phyloP scores from a whole-genome alignment of 805 yeast genomes.

The Candida yuanshanica region DNA sequence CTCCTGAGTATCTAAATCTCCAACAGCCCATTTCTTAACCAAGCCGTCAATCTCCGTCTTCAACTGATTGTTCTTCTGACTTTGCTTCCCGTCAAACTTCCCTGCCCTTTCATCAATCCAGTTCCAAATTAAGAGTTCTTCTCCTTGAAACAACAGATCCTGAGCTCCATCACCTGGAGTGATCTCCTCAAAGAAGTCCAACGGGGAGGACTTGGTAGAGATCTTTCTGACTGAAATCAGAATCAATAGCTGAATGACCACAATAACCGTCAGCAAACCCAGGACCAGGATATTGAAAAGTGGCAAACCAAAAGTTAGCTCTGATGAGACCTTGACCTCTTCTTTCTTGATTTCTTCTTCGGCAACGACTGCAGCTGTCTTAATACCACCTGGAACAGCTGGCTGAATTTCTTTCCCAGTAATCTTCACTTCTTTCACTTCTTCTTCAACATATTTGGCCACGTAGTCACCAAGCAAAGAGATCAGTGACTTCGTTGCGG shows the following conservation, averaged over 20 bases:
- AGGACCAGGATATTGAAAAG: slow-evolving; percentile 12
- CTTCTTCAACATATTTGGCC: slow-evolving; percentile 14
- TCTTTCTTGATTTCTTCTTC: not conserved
- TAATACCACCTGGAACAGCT: not conserved
- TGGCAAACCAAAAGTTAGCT: not conserved
- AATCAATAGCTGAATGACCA: slow-evolving; percentile 13
- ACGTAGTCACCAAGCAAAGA: slow-evolving; percentile 23
- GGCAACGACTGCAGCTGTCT: not conserved
- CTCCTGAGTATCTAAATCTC: slow-evolving; percentile 14
- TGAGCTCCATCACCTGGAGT: slow-evolving; percentile 2
- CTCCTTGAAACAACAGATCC: slow-evolving; percentile 15
- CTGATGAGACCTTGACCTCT: not conserved
- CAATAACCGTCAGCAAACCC: slow-evolving; percentile 7
- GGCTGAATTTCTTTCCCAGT: not conserved
- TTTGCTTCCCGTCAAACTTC: slow-evolving; percentile 3
- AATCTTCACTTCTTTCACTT: slow-evolving; percentile 9
- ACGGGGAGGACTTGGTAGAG: slow-evolving; percentile 1
- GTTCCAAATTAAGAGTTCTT: slow-evolving; percentile 22
- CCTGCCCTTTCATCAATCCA: slow-evolving; percentile 26
- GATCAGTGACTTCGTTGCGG: slow-evolving; percentile 47
- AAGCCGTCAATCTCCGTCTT: slow-evolving; percentile 20
- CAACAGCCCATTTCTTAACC: slow-evolving; percentile 17
- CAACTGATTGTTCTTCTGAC: slow-evolving; percentile 1
- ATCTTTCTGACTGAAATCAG: slow-evolving; percentile 4
- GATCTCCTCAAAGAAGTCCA: not conserved